Conservation (phyloP, 305 asterid genomes). For the Fraxinus latifolia region DNA sequence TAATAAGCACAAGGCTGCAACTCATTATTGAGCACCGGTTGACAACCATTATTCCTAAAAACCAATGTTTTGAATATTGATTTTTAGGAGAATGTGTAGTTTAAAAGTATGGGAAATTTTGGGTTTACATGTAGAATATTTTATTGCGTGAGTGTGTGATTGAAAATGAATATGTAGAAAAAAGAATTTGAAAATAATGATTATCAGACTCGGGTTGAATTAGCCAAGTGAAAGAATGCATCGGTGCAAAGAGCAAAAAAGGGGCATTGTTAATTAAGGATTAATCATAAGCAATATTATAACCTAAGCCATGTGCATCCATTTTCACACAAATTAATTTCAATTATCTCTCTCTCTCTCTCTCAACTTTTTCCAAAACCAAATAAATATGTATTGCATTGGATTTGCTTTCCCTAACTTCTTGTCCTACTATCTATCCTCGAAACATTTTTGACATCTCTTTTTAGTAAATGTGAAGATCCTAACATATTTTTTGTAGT, state of each 20-base stretch:
- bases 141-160: not conserved
- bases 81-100: not conserved
- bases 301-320: conserved; percentile 7
- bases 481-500: not conserved
- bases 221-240: not conserved
- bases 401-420: not conserved
- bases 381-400: not conserved
- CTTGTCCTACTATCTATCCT: not conserved
- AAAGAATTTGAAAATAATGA: not conserved
- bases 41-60: not conserved
- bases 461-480: not conserved
- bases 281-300: not conserved
- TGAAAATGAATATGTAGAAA: not conserved
- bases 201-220: not conserved
- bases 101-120: not conserved
- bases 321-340: not conserved
- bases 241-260: not conserved
- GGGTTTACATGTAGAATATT: not conserved
- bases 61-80: not conserved
- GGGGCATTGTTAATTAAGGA: not conserved
- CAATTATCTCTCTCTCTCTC: not conserved
- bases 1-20: not conserved
- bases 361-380: not conserved
- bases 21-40: not conserved
- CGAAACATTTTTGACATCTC: not conserved